Evolutionary conservation across 176 grass and related monocot genomes (phyloP).

Genomic region (Cenchrus purpureus): DNA sequence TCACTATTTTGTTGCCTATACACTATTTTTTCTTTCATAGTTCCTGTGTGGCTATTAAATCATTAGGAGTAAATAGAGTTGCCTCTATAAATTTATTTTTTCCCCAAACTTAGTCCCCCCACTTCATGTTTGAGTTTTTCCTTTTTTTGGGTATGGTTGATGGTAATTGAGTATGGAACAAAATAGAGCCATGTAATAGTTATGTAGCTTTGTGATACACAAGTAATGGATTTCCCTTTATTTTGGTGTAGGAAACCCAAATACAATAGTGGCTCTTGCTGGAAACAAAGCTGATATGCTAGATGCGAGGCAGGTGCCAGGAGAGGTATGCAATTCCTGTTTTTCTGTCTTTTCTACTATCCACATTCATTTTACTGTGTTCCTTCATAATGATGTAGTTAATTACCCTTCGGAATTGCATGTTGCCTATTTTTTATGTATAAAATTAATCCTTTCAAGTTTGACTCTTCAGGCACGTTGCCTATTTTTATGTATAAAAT

Average conservation of each 20-base stretch:
- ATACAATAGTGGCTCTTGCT: slow-evolving; percentile 84
- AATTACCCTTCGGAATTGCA: slow-evolving; percentile 1
- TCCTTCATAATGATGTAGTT: slow-evolving; percentile 5
- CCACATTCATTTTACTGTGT: not conserved
- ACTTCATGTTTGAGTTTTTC: slow-evolving; percentile 27
- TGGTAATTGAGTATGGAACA: slow-evolving; percentile 4
- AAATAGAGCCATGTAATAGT: not conserved
- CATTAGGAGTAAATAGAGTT: not conserved
- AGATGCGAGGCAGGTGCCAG: slow-evolving; percentile 78
- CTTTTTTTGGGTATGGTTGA: not conserved
- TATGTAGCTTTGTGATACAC: slow-evolving; percentile 31
- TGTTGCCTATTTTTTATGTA: not conserved
- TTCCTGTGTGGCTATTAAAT: not conserved
- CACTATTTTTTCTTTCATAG: slow-evolving; percentile 11
- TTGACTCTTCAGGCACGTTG: not conserved
- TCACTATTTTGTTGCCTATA: not conserved
- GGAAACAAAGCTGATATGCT: slow-evolving; percentile 93
- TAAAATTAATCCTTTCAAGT: not conserved
- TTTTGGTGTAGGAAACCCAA: slow-evolving; percentile 72
- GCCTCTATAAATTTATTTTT: not conserved
- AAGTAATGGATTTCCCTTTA: slow-evolving; percentile 18
- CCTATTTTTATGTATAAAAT: not conserved
- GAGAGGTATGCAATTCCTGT: slow-evolving; percentile 56
- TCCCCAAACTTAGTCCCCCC: not conserved
- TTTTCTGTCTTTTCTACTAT: slow-evolving; percentile 6